Percentiles rank a stretch among this genome's conserved stretches.
Evolutionary conservation across 352 stramenopile species (phyloP).

Genomic region (Nothophytophthora sp.): DNA sequence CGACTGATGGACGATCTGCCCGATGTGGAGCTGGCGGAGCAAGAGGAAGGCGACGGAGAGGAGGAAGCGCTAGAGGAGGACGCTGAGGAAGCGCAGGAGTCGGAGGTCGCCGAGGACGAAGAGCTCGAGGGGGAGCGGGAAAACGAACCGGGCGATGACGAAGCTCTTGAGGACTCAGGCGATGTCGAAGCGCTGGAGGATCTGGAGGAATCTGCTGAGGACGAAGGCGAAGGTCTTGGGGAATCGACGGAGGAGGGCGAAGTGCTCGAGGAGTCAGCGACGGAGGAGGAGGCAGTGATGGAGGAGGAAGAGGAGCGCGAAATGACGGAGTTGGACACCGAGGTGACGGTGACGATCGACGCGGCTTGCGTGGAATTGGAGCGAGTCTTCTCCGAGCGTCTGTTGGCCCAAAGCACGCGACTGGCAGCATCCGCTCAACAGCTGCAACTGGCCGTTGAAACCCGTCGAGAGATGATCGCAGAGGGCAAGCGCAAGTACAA

Average conservation of each 20-base stretch:
- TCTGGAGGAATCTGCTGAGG: constrained; percentile 3
- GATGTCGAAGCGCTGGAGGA: not conserved
- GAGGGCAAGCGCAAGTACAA: constrained; percentile 4
- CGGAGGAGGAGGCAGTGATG: constrained; percentile 2
- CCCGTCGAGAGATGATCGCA: constrained; percentile 4
- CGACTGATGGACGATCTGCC: no score
- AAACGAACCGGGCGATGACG: not conserved
- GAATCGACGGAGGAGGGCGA: constrained; percentile 5
- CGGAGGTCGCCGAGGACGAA: no score
- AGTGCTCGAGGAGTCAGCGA: not conserved
- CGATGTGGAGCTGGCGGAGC: constrained; percentile 7
- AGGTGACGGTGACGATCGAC: constrained; percentile 21
- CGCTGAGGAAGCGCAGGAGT: no score
- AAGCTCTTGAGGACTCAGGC: not conserved
- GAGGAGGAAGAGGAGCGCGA: not conserved
- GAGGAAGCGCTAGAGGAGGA: constrained; percentile 1
- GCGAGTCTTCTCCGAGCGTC: constrained; percentile 3
- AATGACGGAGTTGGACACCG: constrained; percentile 1
- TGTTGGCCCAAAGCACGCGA: constrained; percentile 11
- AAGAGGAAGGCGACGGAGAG: not conserved
- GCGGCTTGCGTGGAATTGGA: constrained; percentile 12
- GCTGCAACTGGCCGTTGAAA: constrained; percentile 8
- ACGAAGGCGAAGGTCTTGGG: not conserved
- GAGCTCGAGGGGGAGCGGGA: no score
- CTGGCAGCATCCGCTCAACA: constrained; percentile 7